phyloP scores from a whole-genome alignment of 768 basidiomycete genomes.

The Lactifluus subvellereus region DNA sequence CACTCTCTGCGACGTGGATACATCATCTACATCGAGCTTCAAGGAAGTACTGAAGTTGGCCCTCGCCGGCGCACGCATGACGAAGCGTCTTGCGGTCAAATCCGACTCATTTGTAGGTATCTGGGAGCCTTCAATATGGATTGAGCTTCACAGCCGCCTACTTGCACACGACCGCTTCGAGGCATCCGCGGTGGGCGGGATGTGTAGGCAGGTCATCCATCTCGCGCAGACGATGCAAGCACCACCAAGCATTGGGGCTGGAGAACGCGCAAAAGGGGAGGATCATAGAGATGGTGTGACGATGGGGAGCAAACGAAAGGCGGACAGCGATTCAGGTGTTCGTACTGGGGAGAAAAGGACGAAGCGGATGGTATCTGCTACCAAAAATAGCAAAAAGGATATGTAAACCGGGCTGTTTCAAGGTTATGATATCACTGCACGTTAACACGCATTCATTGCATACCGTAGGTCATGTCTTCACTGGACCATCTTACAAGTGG shows the following conservation, averaged over 20 bases:
- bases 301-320: slow-evolving; percentile 29
- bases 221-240: background rate
- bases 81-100: slow-evolving; percentile 41
- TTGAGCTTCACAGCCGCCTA: slow-evolving; percentile 42
- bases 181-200: slow-evolving; percentile 49
- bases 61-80: slow-evolving; percentile 58
- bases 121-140: slow-evolving; percentile 64
- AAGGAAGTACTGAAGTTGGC: slow-evolving; percentile 78
- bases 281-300: slow-evolving; percentile 13
- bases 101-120: slow-evolving; percentile 32
- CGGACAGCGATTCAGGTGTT: slow-evolving; percentile 13
- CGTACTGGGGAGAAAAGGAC: slow-evolving; percentile 31
- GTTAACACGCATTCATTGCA: background rate
- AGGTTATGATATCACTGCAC: background rate
- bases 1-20: slow-evolving; percentile 43
- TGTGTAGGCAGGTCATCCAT: slow-evolving; percentile 58
- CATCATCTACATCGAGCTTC: slow-evolving; percentile 55
- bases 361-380: slow-evolving; percentile 38
- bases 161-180: slow-evolving; percentile 53
- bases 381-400: background rate
- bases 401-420: background rate
- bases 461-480: background rate
- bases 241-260: slow-evolving; percentile 21
- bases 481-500: too few relatives aligned
- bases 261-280: slow-evolving; percentile 21